Evolutionary conservation across 2,329 filamentous ascomycete genomes (phyloP).

Genomic region (Claviceps purpurea): DNA sequence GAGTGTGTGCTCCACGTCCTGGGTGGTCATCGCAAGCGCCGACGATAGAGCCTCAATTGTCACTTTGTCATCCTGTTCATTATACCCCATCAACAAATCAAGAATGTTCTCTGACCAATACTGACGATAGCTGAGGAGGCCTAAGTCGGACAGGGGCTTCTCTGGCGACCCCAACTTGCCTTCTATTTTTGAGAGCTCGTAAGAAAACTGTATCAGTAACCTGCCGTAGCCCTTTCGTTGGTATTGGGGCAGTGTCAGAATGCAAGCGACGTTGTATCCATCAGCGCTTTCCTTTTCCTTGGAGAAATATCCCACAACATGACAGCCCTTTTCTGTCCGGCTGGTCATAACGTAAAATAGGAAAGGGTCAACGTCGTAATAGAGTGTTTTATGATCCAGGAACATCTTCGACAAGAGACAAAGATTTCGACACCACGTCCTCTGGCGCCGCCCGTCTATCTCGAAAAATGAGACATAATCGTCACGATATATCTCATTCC

Average conservation of each 20-base stretch:
- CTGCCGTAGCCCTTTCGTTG: slow-evolving; percentile 90
- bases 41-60: slow-evolving; percentile 77
- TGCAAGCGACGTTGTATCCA: slow-evolving; percentile 96
- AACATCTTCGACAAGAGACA: slow-evolving; percentile 94
- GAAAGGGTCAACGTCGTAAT: slow-evolving; percentile 99
- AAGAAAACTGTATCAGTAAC: slow-evolving; percentile 91
- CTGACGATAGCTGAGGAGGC: slow-evolving; percentile 83
- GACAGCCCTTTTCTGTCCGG: slow-evolving; percentile 76
- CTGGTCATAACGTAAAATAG: slow-evolving; percentile 97
- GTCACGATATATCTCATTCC: slow-evolving; percentile 96
- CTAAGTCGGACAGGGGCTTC: slow-evolving; percentile 89
- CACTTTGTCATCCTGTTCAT: slow-evolving; percentile 54
- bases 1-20: slow-evolving; percentile 88
- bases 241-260: slow-evolving; percentile 89
- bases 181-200: slow-evolving; percentile 91
- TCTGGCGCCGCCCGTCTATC: slow-evolving; percentile 85
- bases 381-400: slow-evolving; percentile 92
- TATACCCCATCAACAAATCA: slow-evolving; percentile 64
- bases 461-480: slow-evolving; percentile 92
- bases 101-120: slow-evolving; percentile 97
- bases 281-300: slow-evolving; percentile 98
- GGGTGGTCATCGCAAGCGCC: slow-evolving; percentile 84
- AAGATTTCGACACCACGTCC: slow-evolving; percentile 92
- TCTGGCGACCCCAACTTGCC: slow-evolving; percentile 91
- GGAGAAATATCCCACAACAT: slow-evolving; percentile 97